A percentile compares a stretch with the other conserved stretches of the same genome.
phyloP scores from a whole-genome alignment of 2,329 filamentous ascomycete genomes.

The Beauveria australis region DNA sequence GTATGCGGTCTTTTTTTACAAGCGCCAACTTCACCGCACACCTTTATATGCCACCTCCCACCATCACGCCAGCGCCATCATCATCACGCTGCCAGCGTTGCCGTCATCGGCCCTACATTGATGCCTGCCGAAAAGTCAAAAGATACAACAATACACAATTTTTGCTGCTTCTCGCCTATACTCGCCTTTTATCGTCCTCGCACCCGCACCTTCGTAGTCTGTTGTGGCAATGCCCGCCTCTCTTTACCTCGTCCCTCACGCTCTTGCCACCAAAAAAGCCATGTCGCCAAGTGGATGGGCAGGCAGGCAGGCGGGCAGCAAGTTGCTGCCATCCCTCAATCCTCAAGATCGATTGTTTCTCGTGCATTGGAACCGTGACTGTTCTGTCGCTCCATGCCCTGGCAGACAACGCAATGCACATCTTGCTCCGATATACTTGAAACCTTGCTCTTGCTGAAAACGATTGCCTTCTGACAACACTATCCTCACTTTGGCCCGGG shows the following conservation, averaged over 20 bases:
- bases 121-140: not conserved
- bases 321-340: not conserved
- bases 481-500: not conserved
- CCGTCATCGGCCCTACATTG: not conserved
- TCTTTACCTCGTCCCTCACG: not conserved
- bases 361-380: not conserved
- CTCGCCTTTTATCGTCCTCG: not conserved
- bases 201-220: conserved; percentile 3
- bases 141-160: not conserved
- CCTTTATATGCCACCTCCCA: too few relatives aligned
- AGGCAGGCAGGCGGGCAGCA: conserved; percentile 1
- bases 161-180: not conserved
- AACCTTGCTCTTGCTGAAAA: conserved; percentile 9
- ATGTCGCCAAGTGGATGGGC: not conserved
- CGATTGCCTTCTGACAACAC: not conserved
- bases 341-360: not conserved
- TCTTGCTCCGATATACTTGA: conserved; percentile 7
- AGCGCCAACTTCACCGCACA: not conserved
- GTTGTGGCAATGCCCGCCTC: not conserved
- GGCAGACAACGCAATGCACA: conserved; percentile 8
- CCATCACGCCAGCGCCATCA: not conserved
- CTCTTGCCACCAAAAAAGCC: not conserved
- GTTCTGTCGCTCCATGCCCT: not conserved
- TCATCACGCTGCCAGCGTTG: not conserved
- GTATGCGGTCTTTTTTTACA: not conserved